Conservation (phyloP, 176 grass and related monocot genomes). For the Eragrostis nindensis region DNA sequence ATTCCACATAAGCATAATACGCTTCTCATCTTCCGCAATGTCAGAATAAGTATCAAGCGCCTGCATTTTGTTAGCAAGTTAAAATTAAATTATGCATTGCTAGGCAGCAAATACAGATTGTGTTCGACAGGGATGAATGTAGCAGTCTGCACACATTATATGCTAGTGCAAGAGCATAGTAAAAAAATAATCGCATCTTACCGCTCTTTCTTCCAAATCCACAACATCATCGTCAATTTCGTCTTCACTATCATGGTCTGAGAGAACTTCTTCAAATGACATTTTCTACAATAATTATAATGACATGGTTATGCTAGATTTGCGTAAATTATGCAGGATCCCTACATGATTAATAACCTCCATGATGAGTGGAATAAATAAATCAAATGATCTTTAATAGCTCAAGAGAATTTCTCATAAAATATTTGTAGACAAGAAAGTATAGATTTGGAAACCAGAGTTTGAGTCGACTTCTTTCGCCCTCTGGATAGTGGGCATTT, state of each 20-base stretch:
- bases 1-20: slow-evolving; percentile 94
- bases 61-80: slow-evolving; percentile 47
- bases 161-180: slow-evolving; percentile 9
- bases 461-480: not conserved
- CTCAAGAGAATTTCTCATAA: too few relatives aligned
- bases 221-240: slow-evolving; percentile 90
- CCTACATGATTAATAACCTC: too few relatives aligned
- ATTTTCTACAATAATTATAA: slow-evolving; percentile 63
- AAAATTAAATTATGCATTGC: slow-evolving; percentile 25
- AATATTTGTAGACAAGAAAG: not conserved
- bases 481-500: not conserved
- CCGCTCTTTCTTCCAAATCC: slow-evolving; percentile 84
- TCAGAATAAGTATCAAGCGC: slow-evolving; percentile 88
- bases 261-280: slow-evolving; percentile 70
- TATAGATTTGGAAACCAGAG: not conserved
- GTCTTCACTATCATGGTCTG: slow-evolving; percentile 87
- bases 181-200: slow-evolving; percentile 54
- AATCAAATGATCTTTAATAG: too few relatives aligned
- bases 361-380: too few relatives aligned
- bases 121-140: not conserved
- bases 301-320: not conserved
- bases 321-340: too few relatives aligned
- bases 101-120: slow-evolving; percentile 6
- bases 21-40: slow-evolving; percentile 81
- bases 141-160: slow-evolving; percentile 17